These are phyloP conservation scores for Hemileccinum impolitum DNA, from an alignment of 768 basidiomycete genomes.

Conservation along the genomic window DNA sequence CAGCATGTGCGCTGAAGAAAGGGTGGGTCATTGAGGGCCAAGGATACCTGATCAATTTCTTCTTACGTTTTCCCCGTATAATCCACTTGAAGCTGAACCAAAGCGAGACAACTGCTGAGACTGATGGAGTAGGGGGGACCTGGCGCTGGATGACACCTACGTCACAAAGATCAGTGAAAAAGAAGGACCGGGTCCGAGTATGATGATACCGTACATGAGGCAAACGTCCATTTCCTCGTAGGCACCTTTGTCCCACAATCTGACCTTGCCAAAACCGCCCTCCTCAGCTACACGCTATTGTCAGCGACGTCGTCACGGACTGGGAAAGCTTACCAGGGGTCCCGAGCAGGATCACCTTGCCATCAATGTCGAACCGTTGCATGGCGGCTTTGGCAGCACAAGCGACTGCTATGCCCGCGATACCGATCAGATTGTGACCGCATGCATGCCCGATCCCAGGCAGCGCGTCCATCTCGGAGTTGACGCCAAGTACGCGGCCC, in stretches of 20 bases:
- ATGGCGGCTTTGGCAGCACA: slow-evolving; percentile 64
- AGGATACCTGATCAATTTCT: background rate
- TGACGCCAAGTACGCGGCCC: slow-evolving; percentile 70
- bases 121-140: slow-evolving; percentile 69
- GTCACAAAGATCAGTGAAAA: background rate
- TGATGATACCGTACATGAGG: slow-evolving; percentile 50
- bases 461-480: slow-evolving; percentile 78
- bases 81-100: slow-evolving; percentile 58
- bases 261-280: slow-evolving; percentile 69
- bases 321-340: slow-evolving; percentile 57
- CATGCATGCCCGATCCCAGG: slow-evolving; percentile 66
- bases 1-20: slow-evolving; percentile 65
- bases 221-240: slow-evolving; percentile 78
- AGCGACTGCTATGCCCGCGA: slow-evolving; percentile 69
- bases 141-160: slow-evolving; percentile 79
- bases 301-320: background rate
- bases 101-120: slow-evolving; percentile 60
- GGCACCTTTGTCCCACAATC: slow-evolving; percentile 64
- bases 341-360: slow-evolving; percentile 68
- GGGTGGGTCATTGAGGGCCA: background rate
- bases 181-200: background rate
- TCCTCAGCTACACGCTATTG: slow-evolving; percentile 57
- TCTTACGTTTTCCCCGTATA: slow-evolving; percentile 71
- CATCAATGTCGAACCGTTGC: slow-evolving; percentile 57
- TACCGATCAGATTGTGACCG: slow-evolving; percentile 82